Percentiles rank a stretch among this genome's conserved stretches.
Conservation (phyloP, 2,329 filamentous ascomycete species). For the Didymosphaeria variabile region DNA sequence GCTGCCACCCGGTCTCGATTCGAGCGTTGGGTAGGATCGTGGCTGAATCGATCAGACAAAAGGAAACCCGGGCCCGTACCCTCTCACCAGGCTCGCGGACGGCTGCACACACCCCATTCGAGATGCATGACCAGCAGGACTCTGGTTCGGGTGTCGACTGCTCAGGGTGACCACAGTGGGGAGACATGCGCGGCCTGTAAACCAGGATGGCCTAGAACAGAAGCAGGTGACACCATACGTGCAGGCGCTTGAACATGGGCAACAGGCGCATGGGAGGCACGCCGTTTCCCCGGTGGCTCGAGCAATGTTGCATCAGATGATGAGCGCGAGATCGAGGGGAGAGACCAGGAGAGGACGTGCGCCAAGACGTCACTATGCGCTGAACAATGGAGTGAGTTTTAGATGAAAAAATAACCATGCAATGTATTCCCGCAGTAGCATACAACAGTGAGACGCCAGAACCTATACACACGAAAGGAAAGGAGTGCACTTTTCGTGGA, state of each 20-base stretch:
- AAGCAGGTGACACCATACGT: slow-evolving; percentile 8
- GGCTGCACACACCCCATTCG: slow-evolving; percentile 31
- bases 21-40: slow-evolving; percentile 34
- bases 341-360: background rate
- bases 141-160: slow-evolving; percentile 24
- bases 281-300: slow-evolving; percentile 28
- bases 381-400: background rate
- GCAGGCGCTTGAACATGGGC: background rate
- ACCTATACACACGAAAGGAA: slow-evolving; percentile 39
- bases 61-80: slow-evolving; percentile 26
- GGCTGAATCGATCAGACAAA: slow-evolving; percentile 28
- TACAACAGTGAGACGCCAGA: slow-evolving; percentile 32
- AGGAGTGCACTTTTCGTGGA: slow-evolving; percentile 40
- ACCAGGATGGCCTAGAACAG: background rate
- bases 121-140: slow-evolving; percentile 23
- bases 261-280: slow-evolving; percentile 13
- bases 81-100: slow-evolving; percentile 37
- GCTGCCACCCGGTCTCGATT: slow-evolving; percentile 31
- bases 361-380: background rate
- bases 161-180: background rate
- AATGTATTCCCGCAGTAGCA: slow-evolving; percentile 34
- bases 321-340: slow-evolving; percentile 6
- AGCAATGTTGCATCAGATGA: slow-evolving; percentile 18
- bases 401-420: slow-evolving; percentile 17
- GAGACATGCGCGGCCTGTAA: slow-evolving; percentile 8